A percentile compares a stretch with the other conserved stretches of the same genome.
phyloP scores from a whole-genome alignment of 495 filamentous ascomycete species.

The Aspergillus avenaceus region DNA sequence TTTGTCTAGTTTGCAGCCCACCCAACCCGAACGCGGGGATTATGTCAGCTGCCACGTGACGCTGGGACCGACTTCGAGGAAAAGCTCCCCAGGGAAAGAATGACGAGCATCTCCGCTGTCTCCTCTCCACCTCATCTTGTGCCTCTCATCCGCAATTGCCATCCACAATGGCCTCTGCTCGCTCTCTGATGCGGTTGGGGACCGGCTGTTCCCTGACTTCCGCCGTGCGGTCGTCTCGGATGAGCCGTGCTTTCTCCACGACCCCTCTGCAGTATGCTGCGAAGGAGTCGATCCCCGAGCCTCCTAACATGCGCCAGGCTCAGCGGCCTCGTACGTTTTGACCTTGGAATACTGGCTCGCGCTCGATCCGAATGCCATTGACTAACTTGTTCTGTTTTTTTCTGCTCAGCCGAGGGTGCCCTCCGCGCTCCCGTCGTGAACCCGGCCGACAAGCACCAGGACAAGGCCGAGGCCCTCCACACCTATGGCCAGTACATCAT shows the following conservation, averaged over 20 bases:
- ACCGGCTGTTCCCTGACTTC: slow-evolving; percentile 58
- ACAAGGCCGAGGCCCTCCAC: slow-evolving; percentile 79
- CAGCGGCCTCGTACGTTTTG: slow-evolving; percentile 54
- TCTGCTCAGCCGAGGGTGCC: slow-evolving; percentile 53
- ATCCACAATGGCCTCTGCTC: slow-evolving; percentile 44
- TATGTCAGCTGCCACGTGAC: slow-evolving; percentile 32
- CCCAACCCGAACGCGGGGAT: slow-evolving; percentile 16
- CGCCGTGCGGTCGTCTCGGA: slow-evolving; percentile 52
- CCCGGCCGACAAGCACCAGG: slow-evolving; percentile 85
- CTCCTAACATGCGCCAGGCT: slow-evolving; percentile 65
- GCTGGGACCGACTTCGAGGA: slow-evolving; percentile 24
- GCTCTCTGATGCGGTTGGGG: slow-evolving; percentile 65
- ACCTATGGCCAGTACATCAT: slow-evolving; percentile 94
- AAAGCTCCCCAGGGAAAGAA: slow-evolving; percentile 27
- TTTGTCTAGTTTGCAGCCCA: slow-evolving; percentile 19
- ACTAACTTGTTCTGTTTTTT: slow-evolving; percentile 14
- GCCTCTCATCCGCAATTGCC: slow-evolving; percentile 12
- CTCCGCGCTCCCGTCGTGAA: slow-evolving; percentile 81
- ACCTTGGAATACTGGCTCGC: slow-evolving; percentile 1
- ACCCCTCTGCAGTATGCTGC: slow-evolving; percentile 53
- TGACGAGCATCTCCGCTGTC: slow-evolving; percentile 15
- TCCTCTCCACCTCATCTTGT: slow-evolving; percentile 14
- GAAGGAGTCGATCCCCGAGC: slow-evolving; percentile 45
- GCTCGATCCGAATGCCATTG: slow-evolving; percentile 6
- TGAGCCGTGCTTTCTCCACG: slow-evolving; percentile 51